These are phyloP conservation scores for Talaromyces atroroseus DNA, from an alignment of 2,329 filamentous ascomycete species.

Conservation along the genomic window DNA sequence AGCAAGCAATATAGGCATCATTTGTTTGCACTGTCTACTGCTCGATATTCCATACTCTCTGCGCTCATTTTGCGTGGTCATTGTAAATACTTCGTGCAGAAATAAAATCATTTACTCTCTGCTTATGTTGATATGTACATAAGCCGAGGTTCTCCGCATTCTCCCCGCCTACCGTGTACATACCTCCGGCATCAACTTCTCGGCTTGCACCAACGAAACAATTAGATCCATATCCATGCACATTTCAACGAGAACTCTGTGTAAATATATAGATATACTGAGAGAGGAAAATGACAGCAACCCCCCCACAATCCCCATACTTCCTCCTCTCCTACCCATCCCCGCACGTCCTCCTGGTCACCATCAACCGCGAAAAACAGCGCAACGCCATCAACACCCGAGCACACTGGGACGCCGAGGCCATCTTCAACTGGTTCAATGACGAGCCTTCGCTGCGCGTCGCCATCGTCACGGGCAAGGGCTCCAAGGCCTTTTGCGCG, in stretches of 20 bases:
- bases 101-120: no score
- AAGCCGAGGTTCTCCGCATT: neutral
- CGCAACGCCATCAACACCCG: constrained; percentile 43
- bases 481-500: constrained; percentile 42
- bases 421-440: constrained; percentile 43
- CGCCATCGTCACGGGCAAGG: constrained; percentile 38
- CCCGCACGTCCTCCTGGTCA: constrained; percentile 43
- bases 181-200: neutral
- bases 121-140: neutral
- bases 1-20: no score
- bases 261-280: neutral
- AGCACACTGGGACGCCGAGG: constrained; percentile 39
- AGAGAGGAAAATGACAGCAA: constrained; percentile 14
- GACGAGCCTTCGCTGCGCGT: constrained; percentile 37
- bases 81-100: no score
- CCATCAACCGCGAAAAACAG: constrained; percentile 38
- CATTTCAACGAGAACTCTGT: no score
- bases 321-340: constrained; percentile 39
- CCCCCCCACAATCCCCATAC: constrained; percentile 28
- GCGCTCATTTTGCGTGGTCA: no score
- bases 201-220: neutral
- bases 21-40: no score
- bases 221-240: neutral
- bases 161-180: neutral
- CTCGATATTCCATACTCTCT: no score